Conservation (phyloP, 75 land plant species). For the Chamaecyparis obtusa region DNA sequence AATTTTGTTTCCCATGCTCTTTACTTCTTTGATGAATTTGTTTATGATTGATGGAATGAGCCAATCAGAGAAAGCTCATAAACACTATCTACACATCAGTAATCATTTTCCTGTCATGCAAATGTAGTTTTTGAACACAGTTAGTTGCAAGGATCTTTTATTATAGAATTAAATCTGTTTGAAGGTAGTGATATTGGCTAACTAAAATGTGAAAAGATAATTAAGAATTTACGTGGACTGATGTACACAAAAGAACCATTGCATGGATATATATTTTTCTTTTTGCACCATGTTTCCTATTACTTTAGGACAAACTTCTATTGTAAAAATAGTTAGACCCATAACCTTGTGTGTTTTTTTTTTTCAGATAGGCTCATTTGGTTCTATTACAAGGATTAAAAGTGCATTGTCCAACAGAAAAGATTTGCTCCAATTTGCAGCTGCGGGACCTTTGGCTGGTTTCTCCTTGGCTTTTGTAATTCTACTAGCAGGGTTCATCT, state of each 20-base stretch:
- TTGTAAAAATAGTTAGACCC: constrained; percentile 4
- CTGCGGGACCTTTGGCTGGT: constrained; percentile 88
- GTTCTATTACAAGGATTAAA: constrained; percentile 76
- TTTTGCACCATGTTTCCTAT: constrained; percentile 3
- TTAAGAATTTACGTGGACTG: background rate
- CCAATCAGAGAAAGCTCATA: background rate
- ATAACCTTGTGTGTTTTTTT: constrained; percentile 13
- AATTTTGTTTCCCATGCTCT: background rate
- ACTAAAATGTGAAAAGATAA: background rate
- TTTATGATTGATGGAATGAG: background rate
- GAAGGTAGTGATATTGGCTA: background rate
- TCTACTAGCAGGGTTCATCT: constrained; percentile 66
- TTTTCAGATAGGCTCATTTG: constrained; percentile 94
- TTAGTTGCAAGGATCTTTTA: background rate
- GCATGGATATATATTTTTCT: background rate
- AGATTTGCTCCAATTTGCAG: constrained; percentile 81
- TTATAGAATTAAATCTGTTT: background rate
- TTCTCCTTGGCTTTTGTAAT: constrained; percentile 59
- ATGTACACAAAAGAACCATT: background rate
- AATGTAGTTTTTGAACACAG: background rate
- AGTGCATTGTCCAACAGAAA: constrained; percentile 66
- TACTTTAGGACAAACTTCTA: background rate
- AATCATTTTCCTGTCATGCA: background rate
- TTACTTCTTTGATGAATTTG: background rate
- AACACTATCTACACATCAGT: background rate